phyloP scores from a whole-genome alignment of 2,329 filamentous ascomycete species.

The Clonostachys rhizophaga region DNA sequence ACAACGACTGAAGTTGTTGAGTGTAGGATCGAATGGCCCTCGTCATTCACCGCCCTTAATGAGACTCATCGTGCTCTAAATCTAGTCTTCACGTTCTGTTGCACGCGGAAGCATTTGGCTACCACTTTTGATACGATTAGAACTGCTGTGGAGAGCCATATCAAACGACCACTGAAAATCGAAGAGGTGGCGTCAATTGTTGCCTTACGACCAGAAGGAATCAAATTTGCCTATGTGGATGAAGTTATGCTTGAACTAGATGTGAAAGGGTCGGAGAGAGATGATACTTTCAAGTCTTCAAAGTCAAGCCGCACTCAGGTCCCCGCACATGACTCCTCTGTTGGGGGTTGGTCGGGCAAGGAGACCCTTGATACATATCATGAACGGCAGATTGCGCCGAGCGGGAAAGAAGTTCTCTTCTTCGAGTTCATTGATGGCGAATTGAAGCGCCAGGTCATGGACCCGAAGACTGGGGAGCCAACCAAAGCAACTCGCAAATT shows the following conservation, averaged over 20 bases:
- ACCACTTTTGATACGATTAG: conserved; percentile 91
- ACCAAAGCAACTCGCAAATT: conserved; percentile 63
- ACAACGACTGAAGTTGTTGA: conserved; percentile 3
- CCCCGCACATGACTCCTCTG: conserved; percentile 48
- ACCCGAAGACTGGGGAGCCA: conserved; percentile 69
- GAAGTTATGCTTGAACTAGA: conserved; percentile 79
- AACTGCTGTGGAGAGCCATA: conserved; percentile 78
- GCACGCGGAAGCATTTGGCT: conserved; percentile 83
- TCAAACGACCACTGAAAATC: conserved; percentile 62
- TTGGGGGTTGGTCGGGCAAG: conserved; percentile 48
- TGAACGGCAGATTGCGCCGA: conserved; percentile 9
- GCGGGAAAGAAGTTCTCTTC: conserved; percentile 66
- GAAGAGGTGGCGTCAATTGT: conserved; percentile 82
- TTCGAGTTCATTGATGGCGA: conserved; percentile 95
- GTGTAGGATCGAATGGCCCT: conserved; percentile 61
- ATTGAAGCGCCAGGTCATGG: conserved; percentile 71
- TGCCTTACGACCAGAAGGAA: conserved; percentile 68
- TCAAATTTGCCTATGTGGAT: conserved; percentile 84
- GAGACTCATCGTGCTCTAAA: conserved; percentile 83
- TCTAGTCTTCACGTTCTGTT: conserved; percentile 91
- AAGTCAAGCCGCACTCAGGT: conserved; percentile 42
- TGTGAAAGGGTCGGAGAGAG: conserved; percentile 60
- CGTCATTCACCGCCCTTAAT: conserved; percentile 65
- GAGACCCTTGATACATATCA: conserved; percentile 24
- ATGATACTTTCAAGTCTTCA: conserved; percentile 54